Evolutionary conservation across 306 rosid genomes (phyloP), one percentile per base, ranked within the genome.

Genomic region (Castanea crenata): DNA sequence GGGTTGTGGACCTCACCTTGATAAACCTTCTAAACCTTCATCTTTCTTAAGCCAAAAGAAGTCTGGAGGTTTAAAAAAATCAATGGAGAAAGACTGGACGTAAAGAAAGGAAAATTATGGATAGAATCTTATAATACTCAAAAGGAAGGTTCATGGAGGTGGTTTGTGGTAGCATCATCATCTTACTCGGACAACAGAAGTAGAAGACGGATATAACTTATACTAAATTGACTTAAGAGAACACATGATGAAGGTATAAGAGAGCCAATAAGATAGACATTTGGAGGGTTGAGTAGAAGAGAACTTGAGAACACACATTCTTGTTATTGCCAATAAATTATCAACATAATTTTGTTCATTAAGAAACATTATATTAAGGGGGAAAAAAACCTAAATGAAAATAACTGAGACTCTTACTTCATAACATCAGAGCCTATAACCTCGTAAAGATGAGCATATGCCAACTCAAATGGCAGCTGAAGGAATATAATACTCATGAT

Each of bases 391-490:
- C 62, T 10, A 57, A 34, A 68, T 62, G 73, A 80, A 64, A 46
- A 69, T 38, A 75, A 58, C 59, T 31, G 3, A 9, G 70, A 79
- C 78, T 78, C 98, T 93, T 87, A 95, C 99, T 86, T 95, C 34
- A 89, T 68, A 83, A 79, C 19, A 82, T 91, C 94, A 21, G 91
- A 91, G 69, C 32, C 70, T 76, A 87, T 63, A 81, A 90, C 86
- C 88, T 88, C 97, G 31, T 89, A 95, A 80, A 91, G 91, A 91
- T 95, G 97, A 74, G 99, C 99, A 61, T 95, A 95, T 49, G 97
- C 93, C 93, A 95, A 87, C 88, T 93, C 99, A 85, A 95, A 91
- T 1, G 99, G 99, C 75, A 95, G 82, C 88, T 95, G 99, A 29
- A 95, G 98, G 88, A 98, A 95, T 83, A 95, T 89, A 73, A 91